Conservation (phyloP, 2,329 filamentous ascomycete genomes). For the Colletotrichum theobromicola region DNA sequence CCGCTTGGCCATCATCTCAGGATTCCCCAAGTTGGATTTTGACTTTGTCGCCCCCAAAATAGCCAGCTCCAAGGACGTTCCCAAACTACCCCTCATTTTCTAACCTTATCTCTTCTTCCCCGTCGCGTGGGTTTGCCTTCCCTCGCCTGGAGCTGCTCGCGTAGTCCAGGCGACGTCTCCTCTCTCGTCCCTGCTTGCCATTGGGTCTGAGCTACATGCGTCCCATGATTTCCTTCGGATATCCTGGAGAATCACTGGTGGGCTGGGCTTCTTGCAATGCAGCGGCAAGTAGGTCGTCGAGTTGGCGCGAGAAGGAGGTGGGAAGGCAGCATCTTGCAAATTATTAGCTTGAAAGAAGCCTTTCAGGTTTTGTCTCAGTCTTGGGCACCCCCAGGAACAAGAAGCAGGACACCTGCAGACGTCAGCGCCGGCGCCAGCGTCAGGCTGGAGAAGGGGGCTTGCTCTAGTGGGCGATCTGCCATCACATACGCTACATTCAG, state of each 20-base stretch:
- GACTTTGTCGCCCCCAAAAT: background rate
- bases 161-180: background rate
- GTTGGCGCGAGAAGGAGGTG: background rate
- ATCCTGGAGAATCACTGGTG: background rate
- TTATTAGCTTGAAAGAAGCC: background rate
- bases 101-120: background rate
- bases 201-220: background rate
- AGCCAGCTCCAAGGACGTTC: background rate
- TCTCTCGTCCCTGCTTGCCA: background rate
- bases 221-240: background rate
- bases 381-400: background rate
- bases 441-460: background rate
- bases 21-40: constrained; percentile 2
- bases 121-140: background rate
- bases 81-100: constrained; percentile 8
- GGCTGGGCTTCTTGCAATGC: background rate
- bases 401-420: background rate
- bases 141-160: background rate
- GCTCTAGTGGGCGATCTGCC: background rate
- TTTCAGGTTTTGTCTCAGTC: constrained; percentile 3
- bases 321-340: background rate
- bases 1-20: background rate
- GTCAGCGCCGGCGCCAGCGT: background rate
- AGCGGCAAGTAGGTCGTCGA: background rate
- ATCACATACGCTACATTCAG: background rate